A percentile compares a stretch with the other conserved stretches of the same genome.
Conservation (phyloP, 352 stramenopile genomes). For the Phytophthora pisi region DNA sequence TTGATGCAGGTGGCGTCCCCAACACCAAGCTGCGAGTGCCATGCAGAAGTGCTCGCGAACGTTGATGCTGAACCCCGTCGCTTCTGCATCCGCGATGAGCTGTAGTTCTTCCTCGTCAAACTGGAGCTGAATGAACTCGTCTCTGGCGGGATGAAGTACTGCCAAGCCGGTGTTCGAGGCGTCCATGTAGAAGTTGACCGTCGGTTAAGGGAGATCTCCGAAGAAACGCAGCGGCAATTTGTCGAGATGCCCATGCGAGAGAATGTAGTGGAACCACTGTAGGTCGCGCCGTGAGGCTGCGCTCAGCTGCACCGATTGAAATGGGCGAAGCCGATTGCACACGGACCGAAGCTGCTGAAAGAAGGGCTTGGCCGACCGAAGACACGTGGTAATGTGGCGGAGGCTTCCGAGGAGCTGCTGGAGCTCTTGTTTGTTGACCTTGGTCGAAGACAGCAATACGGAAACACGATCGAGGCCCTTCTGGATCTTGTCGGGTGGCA, state of each 20-base stretch:
- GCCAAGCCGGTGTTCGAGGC: conserved; percentile 3
- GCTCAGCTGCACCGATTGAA: not conserved
- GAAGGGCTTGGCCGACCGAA: conserved; percentile 15
- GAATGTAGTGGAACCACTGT: conserved; percentile 7
- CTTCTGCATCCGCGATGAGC: not conserved
- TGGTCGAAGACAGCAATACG: not conserved
- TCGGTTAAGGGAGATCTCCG: not conserved
- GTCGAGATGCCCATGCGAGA: conserved; percentile 11
- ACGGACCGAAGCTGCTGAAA: conserved; percentile 13
- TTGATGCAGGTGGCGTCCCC: not conserved
- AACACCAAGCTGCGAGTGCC: conserved; percentile 4
- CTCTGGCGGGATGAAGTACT: conserved; percentile 6
- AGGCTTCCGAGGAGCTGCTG: conserved; percentile 28
- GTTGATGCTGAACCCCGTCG: conserved; percentile 16
- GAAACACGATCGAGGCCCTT: conserved; percentile 15
- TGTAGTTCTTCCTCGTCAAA: conserved; percentile 10
- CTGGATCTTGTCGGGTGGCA: conserved; percentile 21
- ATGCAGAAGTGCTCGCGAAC: conserved; percentile 26
- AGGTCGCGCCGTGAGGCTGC: not conserved
- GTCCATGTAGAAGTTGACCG: conserved; percentile 22
- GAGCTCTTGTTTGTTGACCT: not conserved
- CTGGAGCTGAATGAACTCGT: conserved; percentile 14
- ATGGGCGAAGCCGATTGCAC: conserved; percentile 2
- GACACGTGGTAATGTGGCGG: conserved; percentile 24
- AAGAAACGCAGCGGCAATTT: conserved; percentile 14